phyloP scores from a whole-genome alignment of 805 yeast species.

The Cephaloascus fragrans region DNA sequence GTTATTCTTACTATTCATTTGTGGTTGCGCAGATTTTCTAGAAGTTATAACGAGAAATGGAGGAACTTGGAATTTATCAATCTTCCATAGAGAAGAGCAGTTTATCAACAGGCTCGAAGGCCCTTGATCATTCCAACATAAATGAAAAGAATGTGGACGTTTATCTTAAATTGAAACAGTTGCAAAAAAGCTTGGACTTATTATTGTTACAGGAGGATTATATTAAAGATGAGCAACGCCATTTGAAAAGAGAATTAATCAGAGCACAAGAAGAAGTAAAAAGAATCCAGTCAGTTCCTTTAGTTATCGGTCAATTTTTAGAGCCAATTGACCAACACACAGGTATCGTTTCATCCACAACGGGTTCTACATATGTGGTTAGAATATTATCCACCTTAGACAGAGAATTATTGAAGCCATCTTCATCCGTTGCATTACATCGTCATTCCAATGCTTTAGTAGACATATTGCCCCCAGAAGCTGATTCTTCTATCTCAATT shows the following conservation, averaged over 20 bases:
- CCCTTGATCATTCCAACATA: constrained; percentile 1
- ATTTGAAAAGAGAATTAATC: constrained; percentile 84
- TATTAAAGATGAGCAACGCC: constrained; percentile 96
- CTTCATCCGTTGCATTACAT: constrained; percentile 93
- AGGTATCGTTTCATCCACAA: constrained; percentile 94
- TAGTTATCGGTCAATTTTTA: constrained; percentile 95
- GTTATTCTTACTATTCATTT: too few species aligned
- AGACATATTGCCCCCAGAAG: constrained; percentile 97
- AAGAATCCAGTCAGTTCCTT: constrained; percentile 93
- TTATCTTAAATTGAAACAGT: constrained; percentile 74
- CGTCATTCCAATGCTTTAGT: constrained; percentile 98
- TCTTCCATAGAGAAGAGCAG: constrained; percentile 5
- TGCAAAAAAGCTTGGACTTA: constrained; percentile 85
- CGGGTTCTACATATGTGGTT: constrained; percentile 96
- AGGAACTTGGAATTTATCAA: constrained; percentile 24
- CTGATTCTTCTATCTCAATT: constrained; percentile 92
- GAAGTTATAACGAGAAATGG: constrained; percentile 17
- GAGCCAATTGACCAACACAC: constrained; percentile 96
- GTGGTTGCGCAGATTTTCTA: too few species aligned
- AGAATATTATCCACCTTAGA: constrained; percentile 91
- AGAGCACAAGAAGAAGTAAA: constrained; percentile 98
- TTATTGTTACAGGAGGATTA: constrained; percentile 87
- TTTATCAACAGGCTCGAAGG: constrained; percentile 4
- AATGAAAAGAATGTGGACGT: constrained; percentile 46
- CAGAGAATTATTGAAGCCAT: constrained; percentile 87